Evolutionary conservation across 371 early-diverging fungal genomes (phyloP), one percentile per base, ranked within the genome.

Genomic region (Chytridium lagenaria): DNA sequence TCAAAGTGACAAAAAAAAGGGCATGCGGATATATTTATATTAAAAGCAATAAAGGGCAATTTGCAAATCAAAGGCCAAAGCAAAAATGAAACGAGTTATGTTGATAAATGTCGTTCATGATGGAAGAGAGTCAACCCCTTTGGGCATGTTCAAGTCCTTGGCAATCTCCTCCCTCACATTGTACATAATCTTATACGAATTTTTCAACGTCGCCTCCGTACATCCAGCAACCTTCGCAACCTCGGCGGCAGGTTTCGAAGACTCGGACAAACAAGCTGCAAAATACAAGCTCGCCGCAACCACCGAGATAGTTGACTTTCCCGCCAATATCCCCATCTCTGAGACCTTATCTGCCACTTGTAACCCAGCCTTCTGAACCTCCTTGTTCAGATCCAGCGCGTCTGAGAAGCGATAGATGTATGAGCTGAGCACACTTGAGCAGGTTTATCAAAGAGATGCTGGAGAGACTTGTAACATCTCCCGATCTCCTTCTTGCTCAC

Each of bases 401-500:
- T 92, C 92, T 71, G 95, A 93, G 85, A 94, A 96, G 69, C 96
- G 93, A 23, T 89, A 84, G 88, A 97, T 92, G 68, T 94, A 85
- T 70, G 93, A 92, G 52, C 91, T 91, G 10, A 91, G 85, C 23
- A 84, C 84, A 93, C 92, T 40, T 90, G 86, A 38, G 88, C 87
- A 34, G 88, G 87, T 19, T 81, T 83, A 37, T 84, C 83, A 39
- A 94, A 83, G 49, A 89, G 88, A 40, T 83, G 72, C 80, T 90
- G 89, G 36, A 98, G 74, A 0, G 89, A 83, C 81, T 95, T 95
- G 85, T 90, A 94, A 68, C 92, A 90, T 19, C 95, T 88, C 0
- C 95, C 95, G 80, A 98, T 92, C 64, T 96, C 96, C 76, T 92
- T 93, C 81, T 93, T 94, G 28, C 93, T 90, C 1, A 99, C 98